phyloP scores from a whole-genome alignment of 2,329 filamentous ascomycete species.

The Hirsutella minnesotensis region DNA sequence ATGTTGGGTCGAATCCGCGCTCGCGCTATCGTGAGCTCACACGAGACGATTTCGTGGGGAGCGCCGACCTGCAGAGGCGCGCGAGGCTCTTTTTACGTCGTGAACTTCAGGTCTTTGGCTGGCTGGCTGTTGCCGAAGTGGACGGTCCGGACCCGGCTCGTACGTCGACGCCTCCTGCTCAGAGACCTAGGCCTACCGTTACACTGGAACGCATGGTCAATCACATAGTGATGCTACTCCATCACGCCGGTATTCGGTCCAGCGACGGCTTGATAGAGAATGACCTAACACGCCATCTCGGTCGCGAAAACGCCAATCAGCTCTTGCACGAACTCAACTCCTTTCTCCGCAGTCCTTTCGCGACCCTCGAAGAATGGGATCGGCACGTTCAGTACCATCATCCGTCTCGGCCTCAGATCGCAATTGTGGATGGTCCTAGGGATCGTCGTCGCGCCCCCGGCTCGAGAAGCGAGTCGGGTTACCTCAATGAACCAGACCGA shows the following conservation, averaged over 20 bases:
- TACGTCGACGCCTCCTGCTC: not conserved
- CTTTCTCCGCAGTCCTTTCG: conserved; percentile 74
- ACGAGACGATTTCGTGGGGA: conserved; percentile 50
- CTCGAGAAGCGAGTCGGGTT: too few species aligned
- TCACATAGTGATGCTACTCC: conserved; percentile 74
- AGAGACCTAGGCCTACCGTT: conserved; percentile 31
- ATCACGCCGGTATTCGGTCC: conserved; percentile 69
- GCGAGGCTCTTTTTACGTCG: conserved; percentile 73
- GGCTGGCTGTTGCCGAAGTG: conserved; percentile 35
- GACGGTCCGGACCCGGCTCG: conserved; percentile 5
- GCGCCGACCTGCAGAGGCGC: conserved; percentile 58
- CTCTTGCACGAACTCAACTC: conserved; percentile 77
- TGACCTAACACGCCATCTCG: conserved; percentile 67
- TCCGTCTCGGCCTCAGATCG: too few species aligned
- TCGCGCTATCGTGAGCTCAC: conserved; percentile 67
- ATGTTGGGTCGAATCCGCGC: conserved; percentile 70
- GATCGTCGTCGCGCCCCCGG: too few species aligned
- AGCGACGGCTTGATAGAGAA: conserved; percentile 70
- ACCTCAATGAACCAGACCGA: too few species aligned
- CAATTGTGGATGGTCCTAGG: too few species aligned
- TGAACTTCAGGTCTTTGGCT: conserved; percentile 74
- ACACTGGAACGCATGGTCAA: conserved; percentile 79
- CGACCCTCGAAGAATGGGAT: conserved; percentile 67
- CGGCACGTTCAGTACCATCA: conserved; percentile 56
- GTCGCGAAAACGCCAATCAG: conserved; percentile 56